Percentiles rank a stretch among this genome's conserved stretches.
phyloP scores from a whole-genome alignment of 2,329 filamentous ascomycete genomes.

The Hymenoscyphus linearis region DNA sequence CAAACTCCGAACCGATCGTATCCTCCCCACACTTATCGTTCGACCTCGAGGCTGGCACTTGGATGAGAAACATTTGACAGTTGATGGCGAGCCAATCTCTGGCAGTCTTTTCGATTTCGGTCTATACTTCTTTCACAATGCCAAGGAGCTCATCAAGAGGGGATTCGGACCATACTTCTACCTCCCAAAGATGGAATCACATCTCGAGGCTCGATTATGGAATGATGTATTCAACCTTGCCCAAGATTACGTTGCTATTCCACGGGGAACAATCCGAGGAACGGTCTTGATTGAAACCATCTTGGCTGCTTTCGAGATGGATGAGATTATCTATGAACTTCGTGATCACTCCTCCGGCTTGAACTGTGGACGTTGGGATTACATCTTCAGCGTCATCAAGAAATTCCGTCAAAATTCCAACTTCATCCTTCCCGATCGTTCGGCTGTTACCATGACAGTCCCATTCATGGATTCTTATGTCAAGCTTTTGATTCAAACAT shows the following conservation, averaged over 20 bases:
- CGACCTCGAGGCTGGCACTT: slow-evolving; percentile 96
- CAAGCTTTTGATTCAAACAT: slow-evolving; percentile 95
- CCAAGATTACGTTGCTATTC: slow-evolving; percentile 88
- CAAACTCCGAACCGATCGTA: slow-evolving; percentile 88
- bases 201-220: slow-evolving; percentile 95
- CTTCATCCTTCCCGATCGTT: slow-evolving; percentile 90
- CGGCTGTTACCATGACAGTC: slow-evolving; percentile 90
- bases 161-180: slow-evolving; percentile 96
- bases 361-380: slow-evolving; percentile 99
- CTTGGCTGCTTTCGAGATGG: slow-evolving; percentile 97
- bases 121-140: slow-evolving; percentile 99
- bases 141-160: slow-evolving; percentile 75
- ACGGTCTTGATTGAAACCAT: slow-evolving; percentile 98
- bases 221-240: slow-evolving; percentile 96
- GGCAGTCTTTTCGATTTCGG: slow-evolving; percentile 94
- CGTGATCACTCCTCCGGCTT: slow-evolving; percentile 92
- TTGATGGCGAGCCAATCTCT: slow-evolving; percentile 92
- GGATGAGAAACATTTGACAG: slow-evolving; percentile 95
- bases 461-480: slow-evolving; percentile 99
- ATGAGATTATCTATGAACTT: slow-evolving; percentile 99
- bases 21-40: slow-evolving; percentile 84
- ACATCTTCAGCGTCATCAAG: slow-evolving; percentile 99
- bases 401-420: slow-evolving; percentile 93
- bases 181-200: slow-evolving; percentile 95
- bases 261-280: slow-evolving; percentile 84